Base-by-base conservation (phyloP, 768 basidiomycete genomes). In the Rubroboletus satanas region DNA sequence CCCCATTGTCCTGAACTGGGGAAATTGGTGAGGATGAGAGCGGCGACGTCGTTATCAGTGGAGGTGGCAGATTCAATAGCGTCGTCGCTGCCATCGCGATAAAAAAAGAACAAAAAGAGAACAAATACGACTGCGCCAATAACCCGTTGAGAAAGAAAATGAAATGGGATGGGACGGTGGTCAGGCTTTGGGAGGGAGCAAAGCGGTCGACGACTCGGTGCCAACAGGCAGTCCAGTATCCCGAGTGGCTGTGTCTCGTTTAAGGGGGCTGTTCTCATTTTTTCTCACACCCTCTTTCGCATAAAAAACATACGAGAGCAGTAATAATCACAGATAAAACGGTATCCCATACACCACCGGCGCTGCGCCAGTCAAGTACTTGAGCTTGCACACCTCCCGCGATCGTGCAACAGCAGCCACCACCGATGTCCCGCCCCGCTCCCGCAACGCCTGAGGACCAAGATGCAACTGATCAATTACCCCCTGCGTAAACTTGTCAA, bases 291-390 rank as follows among this genome's bases (percentile, higher is more conserved):
- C 14, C 18, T 5, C 35, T 7, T 26, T 26, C 26, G 26, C 26
- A 26, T 15, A 11, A 21, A 39, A 46, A 44, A 48, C 28, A 32
- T 49, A 31, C 23, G 42, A 18, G 21, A 23, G 31, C 44, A 14
- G 26, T 26, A 3, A 14, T 11, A 39, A 39, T 62, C 69, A 83
- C 56, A 97, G 68, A 71, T 91, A 93, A 64, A 95, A 93, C 3
- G 97, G 97, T 62, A 99, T 88, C 2, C 97, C 97, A 67, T 98
- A 98, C 11, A 95, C 87, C 0, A 99, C 87, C 14, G 93, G 88
- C 12, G 97, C 94, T 1, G 95, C 94, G 2, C 96, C 97, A 29
- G 94, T 98, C 54, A 98, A 76, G 70, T 93, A 98, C 68, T 84
- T 88, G 35, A 99, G 75, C 73, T 94, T 95, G 73, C 94, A 97